Evolutionary conservation across 345 rosid genomes (phyloP).

Genomic region (Pseudoturritis turrita): DNA sequence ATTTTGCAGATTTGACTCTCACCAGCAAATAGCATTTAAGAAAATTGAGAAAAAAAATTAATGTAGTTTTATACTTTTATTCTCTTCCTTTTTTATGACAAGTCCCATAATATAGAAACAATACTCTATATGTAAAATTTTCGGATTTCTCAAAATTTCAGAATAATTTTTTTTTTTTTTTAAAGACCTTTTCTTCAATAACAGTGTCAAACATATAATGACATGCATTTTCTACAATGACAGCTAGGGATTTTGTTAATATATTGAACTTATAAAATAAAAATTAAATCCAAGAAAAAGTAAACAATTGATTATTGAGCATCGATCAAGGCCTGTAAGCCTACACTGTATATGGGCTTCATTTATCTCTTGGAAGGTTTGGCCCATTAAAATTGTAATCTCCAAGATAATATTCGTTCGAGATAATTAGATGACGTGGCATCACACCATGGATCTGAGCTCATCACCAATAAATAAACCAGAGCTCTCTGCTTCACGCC

Average conservation of each 20-base stretch:
- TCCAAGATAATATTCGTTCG: not conserved
- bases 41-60: no score
- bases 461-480: constrained; percentile 1
- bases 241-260: constrained; percentile 10
- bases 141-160: not conserved
- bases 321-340: not conserved
- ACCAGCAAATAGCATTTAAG: not conserved
- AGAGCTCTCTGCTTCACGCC: not conserved
- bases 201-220: constrained; percentile 27
- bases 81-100: no score
- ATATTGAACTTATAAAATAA: not conserved
- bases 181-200: constrained; percentile 10
- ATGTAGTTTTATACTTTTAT: not conserved
- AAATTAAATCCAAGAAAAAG: not conserved
- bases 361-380: not conserved
- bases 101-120: no score
- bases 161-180: not conserved
- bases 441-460: constrained; percentile 16
- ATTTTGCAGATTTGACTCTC: not conserved
- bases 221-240: constrained; percentile 21
- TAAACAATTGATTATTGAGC: not conserved
- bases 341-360: not conserved
- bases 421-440: constrained; percentile 20
- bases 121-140: no score
- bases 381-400: constrained; percentile 12